These are phyloP conservation scores for Tuber microsphaerosporum DNA, from an alignment of 495 filamentous ascomycete genomes.

Conservation along the genomic window DNA sequence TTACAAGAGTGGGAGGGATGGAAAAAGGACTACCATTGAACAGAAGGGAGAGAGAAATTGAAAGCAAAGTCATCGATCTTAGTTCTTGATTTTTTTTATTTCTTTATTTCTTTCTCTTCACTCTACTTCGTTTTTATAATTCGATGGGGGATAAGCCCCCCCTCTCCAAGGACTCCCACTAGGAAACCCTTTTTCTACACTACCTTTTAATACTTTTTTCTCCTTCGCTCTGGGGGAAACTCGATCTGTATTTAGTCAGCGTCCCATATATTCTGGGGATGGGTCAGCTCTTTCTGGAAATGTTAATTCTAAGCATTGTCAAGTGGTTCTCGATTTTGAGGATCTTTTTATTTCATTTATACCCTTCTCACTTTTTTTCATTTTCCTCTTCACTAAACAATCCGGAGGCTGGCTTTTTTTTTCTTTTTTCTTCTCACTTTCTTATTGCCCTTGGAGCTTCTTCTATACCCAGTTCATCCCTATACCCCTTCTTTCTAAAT, in stretches of 20 bases:
- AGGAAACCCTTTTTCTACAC: slow-evolving; percentile 13
- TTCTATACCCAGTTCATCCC: not conserved
- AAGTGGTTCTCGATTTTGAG: slow-evolving; percentile 16
- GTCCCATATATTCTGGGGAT: slow-evolving; percentile 6
- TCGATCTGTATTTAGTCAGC: slow-evolving; percentile 25
- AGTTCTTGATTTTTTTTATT: slow-evolving; percentile 20
- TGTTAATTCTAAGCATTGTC: slow-evolving; percentile 18
- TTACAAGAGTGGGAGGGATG: slow-evolving; percentile 11
- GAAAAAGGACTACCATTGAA: slow-evolving; percentile 22
- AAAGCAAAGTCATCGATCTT: slow-evolving; percentile 32
- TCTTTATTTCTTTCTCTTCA: slow-evolving; percentile 24
- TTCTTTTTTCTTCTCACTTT: not conserved
- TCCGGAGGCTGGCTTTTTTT: not conserved
- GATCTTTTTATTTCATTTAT: not conserved
- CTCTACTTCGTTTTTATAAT: slow-evolving; percentile 28
- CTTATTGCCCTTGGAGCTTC: not conserved
- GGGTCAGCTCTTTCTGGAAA: slow-evolving; percentile 12
- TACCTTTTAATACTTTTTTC: slow-evolving; percentile 30
- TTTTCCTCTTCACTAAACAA: not conserved
- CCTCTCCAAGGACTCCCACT: slow-evolving; percentile 5
- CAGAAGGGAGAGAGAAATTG: slow-evolving; percentile 30
- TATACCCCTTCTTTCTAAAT: not conserved
- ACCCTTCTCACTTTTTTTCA: not conserved
- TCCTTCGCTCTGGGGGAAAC: slow-evolving; percentile 19
- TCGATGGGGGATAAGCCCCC: slow-evolving; percentile 8